A percentile compares a stretch with the other conserved stretches of the same genome.
Conservation (phyloP, 805 yeast genomes). For the Kazachstania taianensis region DNA sequence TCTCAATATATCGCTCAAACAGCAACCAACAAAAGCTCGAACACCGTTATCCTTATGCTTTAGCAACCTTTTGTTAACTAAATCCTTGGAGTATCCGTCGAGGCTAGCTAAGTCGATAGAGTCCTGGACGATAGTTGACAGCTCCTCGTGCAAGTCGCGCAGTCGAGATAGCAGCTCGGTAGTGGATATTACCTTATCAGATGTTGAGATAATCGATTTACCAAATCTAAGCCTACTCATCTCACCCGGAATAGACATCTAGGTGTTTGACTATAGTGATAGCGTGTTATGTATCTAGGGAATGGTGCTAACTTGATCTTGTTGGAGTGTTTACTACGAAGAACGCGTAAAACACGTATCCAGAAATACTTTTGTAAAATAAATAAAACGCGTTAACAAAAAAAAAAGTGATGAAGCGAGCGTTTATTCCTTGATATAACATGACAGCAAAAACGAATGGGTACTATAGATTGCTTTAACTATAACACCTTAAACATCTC, state of each 20-base stretch:
- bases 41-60: constrained; percentile 57
- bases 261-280: too few relatives aligned
- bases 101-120: constrained; percentile 38
- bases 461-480: too few relatives aligned
- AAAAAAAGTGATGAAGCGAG: too few relatives aligned
- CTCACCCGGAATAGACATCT: not conserved
- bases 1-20: constrained; percentile 65
- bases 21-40: constrained; percentile 59
- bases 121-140: constrained; percentile 55
- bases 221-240: constrained; percentile 30
- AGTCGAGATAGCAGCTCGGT: constrained; percentile 53
- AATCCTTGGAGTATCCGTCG: constrained; percentile 37
- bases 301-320: too few relatives aligned
- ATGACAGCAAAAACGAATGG: too few relatives aligned
- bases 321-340: too few relatives aligned
- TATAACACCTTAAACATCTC: too few relatives aligned
- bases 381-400: too few relatives aligned
- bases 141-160: constrained; percentile 50
- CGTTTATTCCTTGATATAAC: too few relatives aligned
- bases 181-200: constrained; percentile 46
- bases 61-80: constrained; percentile 49
- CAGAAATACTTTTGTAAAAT: too few relatives aligned
- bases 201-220: constrained; percentile 45
- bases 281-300: too few relatives aligned
- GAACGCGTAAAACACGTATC: too few relatives aligned